A percentile compares a stretch with the other conserved stretches of the same genome.
Evolutionary conservation across 192 early-diverging fungal genomes (phyloP).

Genomic region (Coemansia sp.): DNA sequence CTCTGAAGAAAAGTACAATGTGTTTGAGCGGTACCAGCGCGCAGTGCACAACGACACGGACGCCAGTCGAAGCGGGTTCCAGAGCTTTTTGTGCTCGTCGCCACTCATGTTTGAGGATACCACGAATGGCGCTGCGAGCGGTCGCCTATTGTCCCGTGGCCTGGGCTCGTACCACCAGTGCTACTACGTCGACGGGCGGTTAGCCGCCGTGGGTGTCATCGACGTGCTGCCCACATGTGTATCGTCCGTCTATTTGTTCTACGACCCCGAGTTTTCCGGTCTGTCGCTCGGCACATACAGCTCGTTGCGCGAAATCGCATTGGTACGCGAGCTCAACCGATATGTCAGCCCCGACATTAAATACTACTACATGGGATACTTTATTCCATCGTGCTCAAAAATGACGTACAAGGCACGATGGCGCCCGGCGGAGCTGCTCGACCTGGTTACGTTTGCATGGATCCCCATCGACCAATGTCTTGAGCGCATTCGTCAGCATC

Average conservation of each 20-base stretch:
- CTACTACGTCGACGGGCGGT: constrained; percentile 77
- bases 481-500: constrained; percentile 33
- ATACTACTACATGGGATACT: constrained; percentile 96
- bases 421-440: constrained; percentile 78
- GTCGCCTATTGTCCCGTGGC: constrained; percentile 22
- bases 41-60: constrained; percentile 76
- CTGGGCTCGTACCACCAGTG: constrained; percentile 88
- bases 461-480: constrained; percentile 43
- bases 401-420: constrained; percentile 95
- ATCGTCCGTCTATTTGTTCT: constrained; percentile 93
- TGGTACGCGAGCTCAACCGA: constrained; percentile 56
- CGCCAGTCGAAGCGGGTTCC: constrained; percentile 55
- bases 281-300: constrained; percentile 84
- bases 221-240: constrained; percentile 87
- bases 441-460: constrained; percentile 59
- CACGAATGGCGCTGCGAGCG: not conserved
- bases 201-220: constrained; percentile 89
- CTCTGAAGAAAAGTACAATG: constrained; percentile 67
- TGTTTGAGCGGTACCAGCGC: constrained; percentile 83
- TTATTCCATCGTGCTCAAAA: constrained; percentile 86
- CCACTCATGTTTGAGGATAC: constrained; percentile 56
- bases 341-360: constrained; percentile 51
- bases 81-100: constrained; percentile 72
- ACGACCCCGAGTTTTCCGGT: constrained; percentile 80
- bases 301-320: constrained; percentile 78